These are phyloP conservation scores for Quambalaria eucalypti DNA, from an alignment of 1,284 basidiomycete species.

Conservation along the genomic window DNA sequence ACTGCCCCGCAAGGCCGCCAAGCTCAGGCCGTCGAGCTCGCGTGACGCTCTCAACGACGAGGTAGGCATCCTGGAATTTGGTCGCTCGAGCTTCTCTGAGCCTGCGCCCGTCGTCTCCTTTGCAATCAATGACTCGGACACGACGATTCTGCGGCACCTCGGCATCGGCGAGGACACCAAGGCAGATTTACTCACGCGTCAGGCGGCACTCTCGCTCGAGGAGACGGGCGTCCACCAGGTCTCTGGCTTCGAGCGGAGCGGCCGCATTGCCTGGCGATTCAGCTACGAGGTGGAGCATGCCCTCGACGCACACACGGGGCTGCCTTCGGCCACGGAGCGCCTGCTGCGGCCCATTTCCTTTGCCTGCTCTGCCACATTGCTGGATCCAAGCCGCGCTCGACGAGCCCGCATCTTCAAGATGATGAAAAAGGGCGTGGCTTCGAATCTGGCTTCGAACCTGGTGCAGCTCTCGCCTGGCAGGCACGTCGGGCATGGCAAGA, in stretches of 20 bases:
- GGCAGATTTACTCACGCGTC: conserved; percentile 29
- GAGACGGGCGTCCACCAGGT: conserved; percentile 22
- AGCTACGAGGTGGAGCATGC: conserved; percentile 20
- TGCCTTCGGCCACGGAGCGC: background rate
- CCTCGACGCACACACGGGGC: no score
- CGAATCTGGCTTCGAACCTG: conserved; percentile 19
- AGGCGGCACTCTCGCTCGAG: conserved; percentile 23
- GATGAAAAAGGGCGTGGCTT: conserved; percentile 29
- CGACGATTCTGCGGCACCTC: conserved; percentile 25
- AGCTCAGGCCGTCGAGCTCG: conserved; percentile 3
- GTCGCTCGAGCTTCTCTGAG: background rate
- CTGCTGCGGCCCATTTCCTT: conserved; percentile 20
- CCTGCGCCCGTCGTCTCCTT: background rate
- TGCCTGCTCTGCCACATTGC: conserved; percentile 29
- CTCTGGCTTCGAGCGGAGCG: conserved; percentile 29
- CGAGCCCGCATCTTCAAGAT: conserved; percentile 27
- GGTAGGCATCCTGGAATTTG: conserved; percentile 13
- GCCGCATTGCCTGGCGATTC: conserved; percentile 30
- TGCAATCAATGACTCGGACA: conserved; percentile 7
- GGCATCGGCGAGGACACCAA: conserved; percentile 29
- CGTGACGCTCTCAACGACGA: conserved; percentile 4
- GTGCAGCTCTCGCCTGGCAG: conserved; percentile 1
- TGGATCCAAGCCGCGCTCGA: conserved; percentile 26
- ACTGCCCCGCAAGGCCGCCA: conserved; percentile 1
- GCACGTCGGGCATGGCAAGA: background rate